phyloP scores from a whole-genome alignment of 805 yeast genomes.

The Yarrowia yakushimensis region DNA sequence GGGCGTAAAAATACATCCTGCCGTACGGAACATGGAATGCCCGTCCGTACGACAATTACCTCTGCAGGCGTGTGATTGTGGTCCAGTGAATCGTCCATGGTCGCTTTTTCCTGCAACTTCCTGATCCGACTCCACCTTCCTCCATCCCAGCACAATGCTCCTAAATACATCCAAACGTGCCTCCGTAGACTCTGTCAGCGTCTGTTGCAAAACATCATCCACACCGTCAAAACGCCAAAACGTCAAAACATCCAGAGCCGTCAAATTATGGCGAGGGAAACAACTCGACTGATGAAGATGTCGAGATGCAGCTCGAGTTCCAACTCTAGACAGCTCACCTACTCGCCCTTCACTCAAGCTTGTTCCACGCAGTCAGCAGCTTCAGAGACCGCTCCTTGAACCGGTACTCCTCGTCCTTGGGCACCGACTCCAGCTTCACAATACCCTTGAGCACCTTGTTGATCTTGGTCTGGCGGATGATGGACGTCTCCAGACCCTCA shows the following conservation, averaged over 20 bases:
- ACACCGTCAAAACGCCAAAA: background rate
- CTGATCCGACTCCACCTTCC: background rate
- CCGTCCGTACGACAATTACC: background rate
- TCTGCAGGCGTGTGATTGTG: background rate
- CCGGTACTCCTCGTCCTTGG: slow-evolving; percentile 35
- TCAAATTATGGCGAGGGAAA: background rate
- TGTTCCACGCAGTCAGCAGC: slow-evolving; percentile 29
- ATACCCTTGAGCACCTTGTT: slow-evolving; percentile 38
- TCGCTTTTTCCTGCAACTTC: background rate
- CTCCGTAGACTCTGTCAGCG: background rate
- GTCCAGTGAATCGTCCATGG: background rate
- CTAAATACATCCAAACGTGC: slow-evolving; percentile 12
- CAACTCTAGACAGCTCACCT: background rate
- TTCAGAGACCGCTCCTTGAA: slow-evolving; percentile 34
- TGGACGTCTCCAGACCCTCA: slow-evolving; percentile 34
- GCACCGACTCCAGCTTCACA: slow-evolving; percentile 33
- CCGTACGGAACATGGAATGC: background rate
- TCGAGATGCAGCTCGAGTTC: background rate
- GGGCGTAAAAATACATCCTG: slow-evolving; percentile 6
- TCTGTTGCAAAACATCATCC: background rate
- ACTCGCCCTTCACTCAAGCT: background rate
- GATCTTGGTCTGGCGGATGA: slow-evolving; percentile 38
- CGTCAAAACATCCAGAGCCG: background rate
- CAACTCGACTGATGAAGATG: background rate
- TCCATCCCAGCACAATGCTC: background rate